These are phyloP conservation scores for Colletotrichum sidae DNA, from an alignment of 2,329 filamentous ascomycete genomes.

Conservation along the genomic window DNA sequence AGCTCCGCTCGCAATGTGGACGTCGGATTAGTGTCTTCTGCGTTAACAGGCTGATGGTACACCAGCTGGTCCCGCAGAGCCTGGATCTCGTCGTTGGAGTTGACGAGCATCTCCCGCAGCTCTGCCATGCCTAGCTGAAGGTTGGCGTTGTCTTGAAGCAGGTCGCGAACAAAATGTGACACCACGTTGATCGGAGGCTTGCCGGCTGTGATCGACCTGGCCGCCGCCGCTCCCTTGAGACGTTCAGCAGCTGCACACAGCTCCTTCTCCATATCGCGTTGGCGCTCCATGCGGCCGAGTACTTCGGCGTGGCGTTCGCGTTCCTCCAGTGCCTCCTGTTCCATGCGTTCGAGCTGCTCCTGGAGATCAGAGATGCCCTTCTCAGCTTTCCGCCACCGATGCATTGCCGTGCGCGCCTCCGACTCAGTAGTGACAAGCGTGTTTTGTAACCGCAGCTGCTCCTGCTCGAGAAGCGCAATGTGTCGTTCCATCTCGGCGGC, in stretches of 20 bases:
- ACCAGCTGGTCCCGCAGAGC: constrained; percentile 83
- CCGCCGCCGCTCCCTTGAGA: constrained; percentile 83
- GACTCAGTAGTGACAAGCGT: constrained; percentile 75
- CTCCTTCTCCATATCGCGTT: constrained; percentile 84
- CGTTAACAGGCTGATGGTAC: constrained; percentile 77
- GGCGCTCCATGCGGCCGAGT: constrained; percentile 83
- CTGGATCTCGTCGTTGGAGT: constrained; percentile 95
- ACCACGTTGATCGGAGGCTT: constrained; percentile 77
- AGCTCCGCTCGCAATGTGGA: constrained; percentile 80
- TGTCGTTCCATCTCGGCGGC: constrained; percentile 86
- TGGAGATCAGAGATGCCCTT: constrained; percentile 81
- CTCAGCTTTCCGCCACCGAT: constrained; percentile 89
- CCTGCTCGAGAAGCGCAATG: constrained; percentile 81
- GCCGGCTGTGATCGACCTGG: constrained; percentile 66
- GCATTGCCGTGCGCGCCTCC: constrained; percentile 81
- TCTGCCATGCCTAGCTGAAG: constrained; percentile 93
- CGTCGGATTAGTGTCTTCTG: constrained; percentile 53
- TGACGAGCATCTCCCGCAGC: constrained; percentile 88
- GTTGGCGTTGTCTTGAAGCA: constrained; percentile 94
- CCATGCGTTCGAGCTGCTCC: constrained; percentile 89
- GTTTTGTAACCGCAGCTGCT: constrained; percentile 79
- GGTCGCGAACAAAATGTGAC: constrained; percentile 96
- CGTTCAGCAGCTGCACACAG: constrained; percentile 82
- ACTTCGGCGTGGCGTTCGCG: constrained; percentile 84
- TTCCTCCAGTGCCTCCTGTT: constrained; percentile 84